Base-by-base conservation (phyloP, 257 asterid species). In the Apocynum venetum region DNA sequence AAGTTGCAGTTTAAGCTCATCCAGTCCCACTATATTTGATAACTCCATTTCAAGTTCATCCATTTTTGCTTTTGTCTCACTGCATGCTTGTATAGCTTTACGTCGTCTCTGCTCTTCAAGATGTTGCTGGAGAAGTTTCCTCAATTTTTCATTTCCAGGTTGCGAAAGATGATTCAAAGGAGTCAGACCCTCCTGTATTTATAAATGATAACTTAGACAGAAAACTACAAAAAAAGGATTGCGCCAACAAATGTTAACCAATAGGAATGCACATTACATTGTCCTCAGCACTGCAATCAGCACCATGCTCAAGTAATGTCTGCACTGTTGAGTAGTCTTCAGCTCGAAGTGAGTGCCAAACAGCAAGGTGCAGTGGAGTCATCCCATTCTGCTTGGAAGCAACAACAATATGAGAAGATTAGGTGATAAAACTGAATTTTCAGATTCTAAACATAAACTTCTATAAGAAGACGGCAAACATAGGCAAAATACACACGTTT, bases 311-410 rank as follows among this genome's bases (percentile, higher is more conserved):
- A 8, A 96, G 92, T 89, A 96, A 88, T 3, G 98, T 91, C 83
- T 84, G 85, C 72, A 96, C 99, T 31, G 98, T 90, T 52, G 95
- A 88, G 78, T 78, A 88, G 76, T 96, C 97, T 82, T 86, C 92
- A 35, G 90, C 87, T 80, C 92, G 87, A 76, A 96, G 90, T 17
- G 99, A 90, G 82, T 96, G 97, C 97, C 99, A 96, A 60, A 96
- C 99, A 86, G 99, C 96, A 86, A 96, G 98, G 86, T 96, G 99
- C 83, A 96, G 76, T 49, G 99, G 99, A 79, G 96, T 90, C 98
- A 94, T 94, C 72, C 98, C 98, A 78, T 94, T 94, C 98, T 94
- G 93, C 82, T 70, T 13, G 78, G 48, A 72, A 72, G 73, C 52
- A 53, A 53, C 63, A 77, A 61, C 17, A 36, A 9, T 4, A 46